Evolutionary conservation across 164 flowering plant species (phyloP), one percentile per base, ranked within the genome.

Genomic region (Paratinospora sagittata): DNA sequence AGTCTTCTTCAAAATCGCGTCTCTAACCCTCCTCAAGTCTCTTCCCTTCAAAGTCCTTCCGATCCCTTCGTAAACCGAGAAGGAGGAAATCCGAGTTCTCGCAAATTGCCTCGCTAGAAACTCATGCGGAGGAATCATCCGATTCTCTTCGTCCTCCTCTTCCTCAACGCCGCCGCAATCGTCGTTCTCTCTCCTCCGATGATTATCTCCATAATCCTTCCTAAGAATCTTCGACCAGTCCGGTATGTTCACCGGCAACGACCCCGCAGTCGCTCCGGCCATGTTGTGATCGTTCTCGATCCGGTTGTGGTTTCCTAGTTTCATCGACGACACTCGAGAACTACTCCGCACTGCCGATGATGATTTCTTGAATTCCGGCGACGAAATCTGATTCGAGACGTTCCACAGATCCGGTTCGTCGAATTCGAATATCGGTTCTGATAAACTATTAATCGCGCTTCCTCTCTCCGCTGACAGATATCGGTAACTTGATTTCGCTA

Each of bases 1-100:
- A 43, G 73, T 80, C 55, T 74, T 68, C 74, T 77, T 45, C 82
- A 78, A 77, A 49, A 80, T 74, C 3, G 80, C 77, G 23, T 79
- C 72, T 43, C 82, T 67, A 13, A 80, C 82, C 55, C 76, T 68
- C 24, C 80, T 74, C 71, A 80, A 65, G 65, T 80, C 82, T 63
- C 82, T 77, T 5, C 80, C 82, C 64, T 77, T 80, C 26, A 80
- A 66, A 19, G 82, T 80, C 70, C 80, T 63, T 17, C 80, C 80
- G 3, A 72, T 62, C 61, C 82, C 80, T 77, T 80, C 78, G 37
- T 77, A 72, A 17, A 77, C 80, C 16, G 80, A 77, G 63, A 77
- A 80, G 0, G 78, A 74, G 36, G 71, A 71, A n/a, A 14, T 24
- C 71, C 75, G 1, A 75, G n/a, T n/a, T n/a, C n/a, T n/a, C n/a